phyloP scores from a whole-genome alignment of 2,329 filamentous ascomycete species.

The Diaporthe longicolla region DNA sequence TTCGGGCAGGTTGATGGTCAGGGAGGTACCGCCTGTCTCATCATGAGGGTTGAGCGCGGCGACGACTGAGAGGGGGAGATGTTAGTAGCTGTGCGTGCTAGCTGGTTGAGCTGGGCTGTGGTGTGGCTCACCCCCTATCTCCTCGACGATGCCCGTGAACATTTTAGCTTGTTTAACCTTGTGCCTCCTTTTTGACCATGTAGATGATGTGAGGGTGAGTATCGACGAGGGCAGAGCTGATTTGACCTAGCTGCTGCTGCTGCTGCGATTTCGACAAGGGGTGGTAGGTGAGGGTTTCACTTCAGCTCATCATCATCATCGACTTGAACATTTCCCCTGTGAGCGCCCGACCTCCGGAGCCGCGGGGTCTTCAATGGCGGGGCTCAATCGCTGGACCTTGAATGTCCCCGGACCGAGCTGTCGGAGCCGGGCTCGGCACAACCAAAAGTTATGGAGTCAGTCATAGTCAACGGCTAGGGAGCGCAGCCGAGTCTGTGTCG shows the following conservation, averaged over 20 bases:
- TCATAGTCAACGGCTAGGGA: neutral
- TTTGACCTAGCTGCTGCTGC: neutral
- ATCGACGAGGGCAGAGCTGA: neutral
- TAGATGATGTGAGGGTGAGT: neutral
- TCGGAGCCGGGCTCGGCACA: conserved; percentile 25
- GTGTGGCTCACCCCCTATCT: conserved; percentile 82
- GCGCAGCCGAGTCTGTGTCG: neutral
- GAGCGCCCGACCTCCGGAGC: neutral
- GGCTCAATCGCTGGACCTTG: conserved; percentile 1
- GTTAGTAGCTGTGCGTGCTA: conserved; percentile 27
- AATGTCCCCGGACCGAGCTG: neutral
- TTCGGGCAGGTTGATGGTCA: conserved; percentile 82
- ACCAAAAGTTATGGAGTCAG: conserved; percentile 3
- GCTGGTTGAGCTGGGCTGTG: neutral
- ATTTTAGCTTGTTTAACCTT: conserved; percentile 62
- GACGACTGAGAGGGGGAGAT: conserved; percentile 73
- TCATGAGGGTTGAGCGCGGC: conserved; percentile 85
- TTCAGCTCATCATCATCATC: conserved; percentile 15
- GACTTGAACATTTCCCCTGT: neutral
- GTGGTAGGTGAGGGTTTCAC: neutral
- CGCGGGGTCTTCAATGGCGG: conserved; percentile 27
- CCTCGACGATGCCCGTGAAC: conserved; percentile 97
- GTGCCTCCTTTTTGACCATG: neutral
- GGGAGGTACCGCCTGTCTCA: conserved; percentile 86
- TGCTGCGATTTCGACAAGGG: neutral